Evolutionary conservation across 2,329 filamentous ascomycete species (phyloP).

Genomic region (Botrytis fabae): DNA sequence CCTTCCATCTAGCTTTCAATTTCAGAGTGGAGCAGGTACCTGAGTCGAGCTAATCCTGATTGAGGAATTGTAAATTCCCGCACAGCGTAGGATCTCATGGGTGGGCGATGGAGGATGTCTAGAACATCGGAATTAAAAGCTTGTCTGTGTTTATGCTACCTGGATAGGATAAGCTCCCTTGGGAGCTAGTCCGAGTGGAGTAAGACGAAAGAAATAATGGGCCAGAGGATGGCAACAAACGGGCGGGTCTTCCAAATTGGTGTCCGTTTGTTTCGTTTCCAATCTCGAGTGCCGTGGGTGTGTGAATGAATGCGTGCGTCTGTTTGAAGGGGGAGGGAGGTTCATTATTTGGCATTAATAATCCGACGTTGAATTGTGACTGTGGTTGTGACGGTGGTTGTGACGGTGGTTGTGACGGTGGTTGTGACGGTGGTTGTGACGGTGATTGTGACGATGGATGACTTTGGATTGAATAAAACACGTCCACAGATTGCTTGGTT

Average conservation of each 20-base stretch:
- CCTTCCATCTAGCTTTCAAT: background rate
- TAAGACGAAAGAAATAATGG: too few species aligned
- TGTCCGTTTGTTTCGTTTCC: background rate
- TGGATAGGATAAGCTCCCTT: background rate
- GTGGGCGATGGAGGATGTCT: background rate
- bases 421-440: background rate
- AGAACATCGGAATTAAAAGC: background rate
- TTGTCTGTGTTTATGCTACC: background rate
- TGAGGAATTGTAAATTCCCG: background rate
- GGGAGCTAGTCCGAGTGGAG: accelerated
- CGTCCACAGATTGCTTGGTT: background rate
- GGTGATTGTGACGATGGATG: background rate
- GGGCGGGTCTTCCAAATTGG: background rate
- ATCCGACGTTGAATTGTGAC: background rate
- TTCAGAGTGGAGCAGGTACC: background rate
- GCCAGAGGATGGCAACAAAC: background rate
- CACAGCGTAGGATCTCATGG: too few species aligned
- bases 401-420: background rate
- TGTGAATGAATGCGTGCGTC: background rate
- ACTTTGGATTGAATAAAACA: background rate
- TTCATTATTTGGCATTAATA: background rate
- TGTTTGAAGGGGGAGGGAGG: background rate
- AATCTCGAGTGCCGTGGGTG: background rate
- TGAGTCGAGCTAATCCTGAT: background rate
- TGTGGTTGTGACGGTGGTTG: background rate